Percentiles rank a stretch among this genome's conserved stretches.
Conservation (phyloP, 805 yeast species). For the Pichia gijzeniarum region DNA sequence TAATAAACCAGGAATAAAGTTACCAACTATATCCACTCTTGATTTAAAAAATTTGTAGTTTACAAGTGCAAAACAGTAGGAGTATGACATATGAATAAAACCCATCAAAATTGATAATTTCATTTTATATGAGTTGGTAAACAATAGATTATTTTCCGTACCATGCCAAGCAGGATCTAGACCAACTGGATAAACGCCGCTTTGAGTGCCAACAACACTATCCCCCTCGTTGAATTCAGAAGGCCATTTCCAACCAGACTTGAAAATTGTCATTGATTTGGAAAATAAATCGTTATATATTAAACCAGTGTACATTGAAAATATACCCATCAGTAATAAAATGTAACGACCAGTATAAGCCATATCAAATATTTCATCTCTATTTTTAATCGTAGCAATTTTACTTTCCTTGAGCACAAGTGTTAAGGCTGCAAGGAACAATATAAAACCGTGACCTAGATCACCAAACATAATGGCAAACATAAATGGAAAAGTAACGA, state of each 20-base stretch:
- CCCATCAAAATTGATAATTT: conserved; percentile 72
- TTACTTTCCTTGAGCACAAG: conserved; percentile 50
- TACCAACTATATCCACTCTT: conserved; percentile 77
- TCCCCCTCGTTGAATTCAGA: conserved; percentile 43
- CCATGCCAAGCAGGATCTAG: conserved; percentile 77
- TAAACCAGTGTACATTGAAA: conserved; percentile 70
- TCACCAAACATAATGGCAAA: conserved; percentile 84
- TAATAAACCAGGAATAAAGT: conserved; percentile 87
- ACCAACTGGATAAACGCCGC: conserved; percentile 55
- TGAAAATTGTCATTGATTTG: conserved; percentile 59
- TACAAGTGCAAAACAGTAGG: conserved; percentile 76
- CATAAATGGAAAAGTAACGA: conserved; percentile 75
- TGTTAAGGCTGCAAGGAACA: conserved; percentile 47
- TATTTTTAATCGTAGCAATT: conserved; percentile 44
- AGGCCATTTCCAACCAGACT: conserved; percentile 69
- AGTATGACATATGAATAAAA: conserved; percentile 76
- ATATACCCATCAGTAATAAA: conserved; percentile 60
- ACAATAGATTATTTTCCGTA: conserved; percentile 62
- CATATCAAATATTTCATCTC: conserved; percentile 75
- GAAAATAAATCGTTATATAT: conserved; percentile 69
- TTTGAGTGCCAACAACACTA: conserved; percentile 39
- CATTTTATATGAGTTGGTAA: conserved; percentile 73
- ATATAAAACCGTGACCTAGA: conserved; percentile 67
- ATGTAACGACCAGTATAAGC: conserved; percentile 68
- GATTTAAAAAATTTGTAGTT: conserved; percentile 68